Evolutionary conservation across 768 basidiomycete genomes (phyloP).

Genomic region (Butyriboletus loyo): DNA sequence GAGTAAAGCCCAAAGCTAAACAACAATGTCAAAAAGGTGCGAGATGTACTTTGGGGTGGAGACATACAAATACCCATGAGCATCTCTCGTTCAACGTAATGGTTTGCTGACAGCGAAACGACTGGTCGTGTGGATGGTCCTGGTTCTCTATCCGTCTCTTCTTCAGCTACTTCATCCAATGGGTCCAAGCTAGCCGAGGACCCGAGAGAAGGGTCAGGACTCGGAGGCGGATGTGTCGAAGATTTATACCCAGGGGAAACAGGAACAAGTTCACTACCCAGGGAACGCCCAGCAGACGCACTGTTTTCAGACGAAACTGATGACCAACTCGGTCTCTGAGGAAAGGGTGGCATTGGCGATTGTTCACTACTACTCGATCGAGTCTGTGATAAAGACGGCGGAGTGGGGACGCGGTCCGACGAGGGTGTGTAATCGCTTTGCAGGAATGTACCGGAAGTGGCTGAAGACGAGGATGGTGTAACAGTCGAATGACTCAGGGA

Average conservation of each 20-base stretch:
- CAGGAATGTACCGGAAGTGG: conserved; percentile 2
- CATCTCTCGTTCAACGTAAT: conserved; percentile 57
- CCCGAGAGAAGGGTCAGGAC: conserved; percentile 22
- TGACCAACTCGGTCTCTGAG: conserved; percentile 22
- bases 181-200: conserved; percentile 12
- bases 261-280: conserved; percentile 12
- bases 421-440: conserved; percentile 13
- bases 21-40: conserved; percentile 7
- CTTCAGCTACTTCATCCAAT: conserved; percentile 21
- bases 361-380: conserved; percentile 17
- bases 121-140: conserved; percentile 15
- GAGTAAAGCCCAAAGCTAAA: conserved; percentile 65
- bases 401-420: conserved; percentile 9
- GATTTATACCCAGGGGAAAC: conserved; percentile 17
- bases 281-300: conserved; percentile 7
- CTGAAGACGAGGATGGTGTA: conserved; percentile 3
- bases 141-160: conserved; percentile 8
- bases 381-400: conserved; percentile 14
- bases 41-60: neutral
- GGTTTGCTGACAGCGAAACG: conserved; percentile 27
- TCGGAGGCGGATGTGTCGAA: conserved; percentile 16
- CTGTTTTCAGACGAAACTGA: conserved; percentile 27
- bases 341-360: conserved; percentile 10
- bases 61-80: conserved; percentile 63
- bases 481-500: conserved; percentile 11